These are phyloP conservation scores for Podila verticillata DNA, from an alignment of 192 early-diverging fungal genomes.

Conservation along the genomic window DNA sequence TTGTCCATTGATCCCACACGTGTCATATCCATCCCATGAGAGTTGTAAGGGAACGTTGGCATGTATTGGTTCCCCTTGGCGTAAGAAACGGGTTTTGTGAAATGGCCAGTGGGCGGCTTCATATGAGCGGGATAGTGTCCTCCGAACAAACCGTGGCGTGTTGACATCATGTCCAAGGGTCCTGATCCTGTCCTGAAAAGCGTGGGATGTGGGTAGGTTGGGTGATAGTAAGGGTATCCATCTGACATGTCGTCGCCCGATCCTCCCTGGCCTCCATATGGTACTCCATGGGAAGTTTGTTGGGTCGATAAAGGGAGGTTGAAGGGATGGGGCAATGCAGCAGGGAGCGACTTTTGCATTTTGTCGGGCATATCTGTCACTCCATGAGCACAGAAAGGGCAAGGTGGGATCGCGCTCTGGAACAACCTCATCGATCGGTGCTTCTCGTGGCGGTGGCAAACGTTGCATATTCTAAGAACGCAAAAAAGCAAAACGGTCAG, in stretches of 20 bases:
- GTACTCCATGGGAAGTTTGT: not conserved
- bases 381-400: slow-evolving; percentile 30
- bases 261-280: too few species aligned
- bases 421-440: slow-evolving; percentile 21
- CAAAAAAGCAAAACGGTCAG: not conserved
- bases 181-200: not conserved
- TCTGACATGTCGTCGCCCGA: slow-evolving; percentile 5
- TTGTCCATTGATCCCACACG: too few species aligned
- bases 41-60: slow-evolving; percentile 10
- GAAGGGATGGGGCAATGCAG: too few species aligned
- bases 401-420: slow-evolving; percentile 19
- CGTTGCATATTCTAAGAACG: slow-evolving; percentile 26
- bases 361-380: not conserved
- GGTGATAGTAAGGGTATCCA: slow-evolving; percentile 8
- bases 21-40: not conserved
- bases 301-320: too few species aligned
- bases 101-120: slow-evolving; percentile 4
- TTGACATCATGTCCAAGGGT: not conserved
- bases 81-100: not conserved
- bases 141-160: not conserved
- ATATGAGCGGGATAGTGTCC: not conserved
- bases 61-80: slow-evolving; percentile 3
- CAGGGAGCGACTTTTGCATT: not conserved
- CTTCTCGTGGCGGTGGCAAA: slow-evolving; percentile 36
- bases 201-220: slow-evolving; percentile 3